phyloP scores from a whole-genome alignment of 2,329 filamentous ascomycete species.

The Xylaria arbuscula region DNA sequence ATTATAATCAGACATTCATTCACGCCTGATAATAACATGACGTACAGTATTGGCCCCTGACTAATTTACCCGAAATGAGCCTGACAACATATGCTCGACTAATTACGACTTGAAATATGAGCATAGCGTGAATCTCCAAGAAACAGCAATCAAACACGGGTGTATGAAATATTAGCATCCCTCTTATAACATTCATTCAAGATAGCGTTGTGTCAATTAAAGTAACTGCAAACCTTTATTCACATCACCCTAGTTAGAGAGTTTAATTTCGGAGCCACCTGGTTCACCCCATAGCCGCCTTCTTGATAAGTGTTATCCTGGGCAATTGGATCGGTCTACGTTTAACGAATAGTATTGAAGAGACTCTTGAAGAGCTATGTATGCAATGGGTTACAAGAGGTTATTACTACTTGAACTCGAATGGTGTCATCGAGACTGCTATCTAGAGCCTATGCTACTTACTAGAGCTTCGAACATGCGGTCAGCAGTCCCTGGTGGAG shows the following conservation, averaged over 20 bases:
- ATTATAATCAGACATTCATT: not conserved
- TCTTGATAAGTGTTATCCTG: conserved; percentile 6
- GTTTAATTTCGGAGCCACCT: not conserved
- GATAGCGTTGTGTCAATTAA: not conserved
- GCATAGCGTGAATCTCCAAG: not conserved
- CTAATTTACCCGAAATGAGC: conserved; percentile 28
- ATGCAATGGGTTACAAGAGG: not conserved
- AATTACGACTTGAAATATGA: not conserved
- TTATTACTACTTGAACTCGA: not conserved
- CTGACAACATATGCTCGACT: not conserved
- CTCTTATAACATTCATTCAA: not conserved
- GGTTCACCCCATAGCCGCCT: not conserved
- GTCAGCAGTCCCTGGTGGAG: not conserved
- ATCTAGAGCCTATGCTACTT: not conserved
- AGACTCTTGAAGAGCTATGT: not conserved
- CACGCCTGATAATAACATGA: conserved; percentile 5
- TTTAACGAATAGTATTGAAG: not conserved
- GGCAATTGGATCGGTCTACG: conserved; percentile 11
- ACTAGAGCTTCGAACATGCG: not conserved
- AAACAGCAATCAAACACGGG: conserved; percentile 27
- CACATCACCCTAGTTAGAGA: not conserved
- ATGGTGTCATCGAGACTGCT: not conserved
- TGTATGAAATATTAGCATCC: not conserved
- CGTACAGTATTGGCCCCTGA: conserved; percentile 8
- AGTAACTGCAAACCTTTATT: not conserved